Conservation (phyloP, 805 yeast genomes). For the Metschnikowia anglica region DNA sequence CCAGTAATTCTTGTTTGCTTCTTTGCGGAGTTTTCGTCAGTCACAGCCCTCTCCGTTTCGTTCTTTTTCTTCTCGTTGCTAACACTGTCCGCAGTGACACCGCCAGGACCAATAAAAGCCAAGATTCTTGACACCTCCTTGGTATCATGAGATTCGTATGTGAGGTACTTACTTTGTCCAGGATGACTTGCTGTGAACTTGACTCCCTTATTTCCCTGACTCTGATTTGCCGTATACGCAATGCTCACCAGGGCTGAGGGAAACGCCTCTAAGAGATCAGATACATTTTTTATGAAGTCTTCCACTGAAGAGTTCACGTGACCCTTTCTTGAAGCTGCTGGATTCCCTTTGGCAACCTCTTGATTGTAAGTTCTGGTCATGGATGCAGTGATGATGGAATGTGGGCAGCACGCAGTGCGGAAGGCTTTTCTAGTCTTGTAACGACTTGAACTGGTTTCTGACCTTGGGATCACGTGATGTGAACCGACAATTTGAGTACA, state of each 20-base stretch:
- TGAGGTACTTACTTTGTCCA: constrained; percentile 58
- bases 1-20: constrained; percentile 29
- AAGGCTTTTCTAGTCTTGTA: too few relatives aligned
- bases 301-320: constrained; percentile 9
- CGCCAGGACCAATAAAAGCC: constrained; percentile 71
- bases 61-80: constrained; percentile 28
- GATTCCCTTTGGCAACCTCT: not conserved
- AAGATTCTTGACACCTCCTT: constrained; percentile 75
- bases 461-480: too few relatives aligned
- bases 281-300: constrained; percentile 30
- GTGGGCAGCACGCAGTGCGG: too few relatives aligned
- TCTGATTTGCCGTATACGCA: constrained; percentile 33
- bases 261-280: constrained; percentile 35
- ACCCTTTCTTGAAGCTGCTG: not conserved
- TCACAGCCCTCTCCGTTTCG: constrained; percentile 12
- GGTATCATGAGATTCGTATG: constrained; percentile 54
- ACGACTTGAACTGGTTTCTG: too few relatives aligned
- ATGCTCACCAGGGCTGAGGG: constrained; percentile 40
- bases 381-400: too few relatives aligned
- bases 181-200: constrained; percentile 67
- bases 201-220: constrained; percentile 29
- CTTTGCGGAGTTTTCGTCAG: constrained; percentile 8
- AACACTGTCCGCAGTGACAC: constrained; percentile 35
- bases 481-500: too few relatives aligned
- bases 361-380: too few relatives aligned